A percentile compares a stretch with the other conserved stretches of the same genome.
phyloP scores from a whole-genome alignment of 2,329 filamentous ascomycete genomes.

The Nemania serpens region DNA sequence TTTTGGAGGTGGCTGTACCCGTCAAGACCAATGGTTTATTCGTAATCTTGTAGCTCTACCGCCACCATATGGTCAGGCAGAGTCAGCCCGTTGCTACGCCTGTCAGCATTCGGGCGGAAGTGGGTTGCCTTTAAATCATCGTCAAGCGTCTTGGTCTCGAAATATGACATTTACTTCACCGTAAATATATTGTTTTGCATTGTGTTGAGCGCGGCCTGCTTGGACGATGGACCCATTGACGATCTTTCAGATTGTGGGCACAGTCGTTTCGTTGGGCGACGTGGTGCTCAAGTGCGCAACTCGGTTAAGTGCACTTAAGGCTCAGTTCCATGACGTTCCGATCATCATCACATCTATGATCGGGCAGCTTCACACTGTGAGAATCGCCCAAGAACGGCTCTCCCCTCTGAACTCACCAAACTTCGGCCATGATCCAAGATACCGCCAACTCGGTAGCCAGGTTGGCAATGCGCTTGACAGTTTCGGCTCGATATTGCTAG shows the following conservation, averaged over 20 bases:
- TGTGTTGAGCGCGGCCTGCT: neutral
- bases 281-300: conserved; percentile 26
- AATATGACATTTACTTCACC: neutral
- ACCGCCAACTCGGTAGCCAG: conserved; percentile 23
- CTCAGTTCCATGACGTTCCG: conserved; percentile 25
- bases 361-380: conserved; percentile 28
- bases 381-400: conserved; percentile 24
- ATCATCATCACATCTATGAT: conserved; percentile 29
- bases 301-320: conserved; percentile 23
- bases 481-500: conserved; percentile 52
- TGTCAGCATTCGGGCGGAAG: neutral
- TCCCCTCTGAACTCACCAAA: conserved; percentile 8
- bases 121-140: neutral
- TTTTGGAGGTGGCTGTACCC: neutral
- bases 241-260: conserved; percentile 27
- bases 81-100: conserved; percentile 5
- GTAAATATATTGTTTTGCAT: neutral
- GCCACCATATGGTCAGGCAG: too few species aligned
- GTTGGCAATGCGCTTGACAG: conserved; percentile 41
- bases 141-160: neutral
- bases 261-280: conserved; percentile 26
- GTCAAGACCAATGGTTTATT: neutral
- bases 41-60: too few species aligned
- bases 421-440: conserved; percentile 17
- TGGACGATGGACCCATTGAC: conserved; percentile 26